These are phyloP conservation scores for Symbiotaphrina buchneri DNA, from an alignment of 495 filamentous ascomycete species.

Conservation along the genomic window DNA sequence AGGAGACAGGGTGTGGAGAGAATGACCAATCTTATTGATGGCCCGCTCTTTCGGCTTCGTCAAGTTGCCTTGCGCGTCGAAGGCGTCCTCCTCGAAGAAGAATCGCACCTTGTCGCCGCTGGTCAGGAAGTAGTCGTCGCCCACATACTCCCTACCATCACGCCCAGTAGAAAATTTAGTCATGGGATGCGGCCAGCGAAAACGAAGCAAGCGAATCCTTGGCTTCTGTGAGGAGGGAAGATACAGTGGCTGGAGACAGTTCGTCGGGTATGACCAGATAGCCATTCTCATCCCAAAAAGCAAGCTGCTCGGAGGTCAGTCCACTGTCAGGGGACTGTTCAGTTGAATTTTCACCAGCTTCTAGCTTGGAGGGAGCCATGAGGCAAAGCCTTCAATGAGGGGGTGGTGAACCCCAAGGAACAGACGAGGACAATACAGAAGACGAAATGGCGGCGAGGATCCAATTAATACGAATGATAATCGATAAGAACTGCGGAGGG, in stretches of 20 bases:
- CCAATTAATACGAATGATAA: too few species aligned
- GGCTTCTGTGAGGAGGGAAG: slow-evolving; percentile 50
- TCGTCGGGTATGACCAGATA: slow-evolving; percentile 76
- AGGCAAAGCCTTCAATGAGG: too few species aligned
- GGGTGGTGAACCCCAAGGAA: too few species aligned
- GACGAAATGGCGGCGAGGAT: too few species aligned
- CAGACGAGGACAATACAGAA: too few species aligned
- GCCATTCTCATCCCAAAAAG: slow-evolving; percentile 55
- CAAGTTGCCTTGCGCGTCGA: slow-evolving; percentile 32
- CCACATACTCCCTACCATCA: slow-evolving; percentile 43
- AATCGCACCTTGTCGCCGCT: slow-evolving; percentile 82
- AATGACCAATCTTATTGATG: slow-evolving; percentile 95
- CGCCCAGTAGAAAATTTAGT: slow-evolving; percentile 78
- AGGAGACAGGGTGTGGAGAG: slow-evolving; percentile 51
- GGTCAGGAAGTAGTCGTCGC: slow-evolving; percentile 82
- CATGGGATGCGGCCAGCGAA: slow-evolving; percentile 62
- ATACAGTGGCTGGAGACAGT: slow-evolving; percentile 37
- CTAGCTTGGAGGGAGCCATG: too few species aligned
- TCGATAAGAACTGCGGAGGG: too few species aligned
- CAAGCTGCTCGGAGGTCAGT: slow-evolving; percentile 50
- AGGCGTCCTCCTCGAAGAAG: slow-evolving; percentile 89
- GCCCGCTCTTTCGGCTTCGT: slow-evolving; percentile 55
- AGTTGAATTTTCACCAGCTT: too few species aligned
- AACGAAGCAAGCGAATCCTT: slow-evolving; percentile 51
- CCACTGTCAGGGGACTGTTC: slow-evolving; percentile 14